Conservation (phyloP, 176 grass and related monocot species). For the Hyparrhenia diplandra region DNA sequence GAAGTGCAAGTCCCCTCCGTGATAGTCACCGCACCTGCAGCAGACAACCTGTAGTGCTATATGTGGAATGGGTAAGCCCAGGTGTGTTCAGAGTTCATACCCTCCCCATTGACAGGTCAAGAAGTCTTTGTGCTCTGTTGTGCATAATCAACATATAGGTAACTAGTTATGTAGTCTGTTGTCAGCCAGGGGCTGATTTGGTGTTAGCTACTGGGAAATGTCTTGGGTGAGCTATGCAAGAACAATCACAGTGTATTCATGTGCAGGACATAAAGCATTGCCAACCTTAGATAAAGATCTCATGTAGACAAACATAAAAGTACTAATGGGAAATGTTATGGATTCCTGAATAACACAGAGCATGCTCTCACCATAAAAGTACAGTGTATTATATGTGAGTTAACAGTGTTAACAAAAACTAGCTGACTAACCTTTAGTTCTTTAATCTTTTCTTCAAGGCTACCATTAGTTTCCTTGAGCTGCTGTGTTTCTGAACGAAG, state of each 20-base stretch:
- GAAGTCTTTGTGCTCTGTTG: not conserved
- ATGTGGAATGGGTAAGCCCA: no score
- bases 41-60: no score
- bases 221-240: not conserved
- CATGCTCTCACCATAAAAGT: no score
- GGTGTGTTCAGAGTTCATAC: not conserved
- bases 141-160: not conserved
- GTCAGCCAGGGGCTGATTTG: not conserved
- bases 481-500: constrained; percentile 58
- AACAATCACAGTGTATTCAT: not conserved
- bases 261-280: not conserved
- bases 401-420: not conserved
- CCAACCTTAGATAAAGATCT: not conserved
- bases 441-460: constrained; percentile 68
- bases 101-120: not conserved
- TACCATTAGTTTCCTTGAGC: constrained; percentile 62
- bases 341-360: not conserved
- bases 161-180: not conserved
- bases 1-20: not conserved
- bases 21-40: not conserved
- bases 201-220: not conserved
- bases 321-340: not conserved
- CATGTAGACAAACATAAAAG: not conserved
- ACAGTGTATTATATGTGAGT: no score
- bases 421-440: constrained; percentile 58